A percentile compares a stretch with the other conserved stretches of the same genome.
Conservation (phyloP, 1,139 yeast genomes). For the Torulaspora globosa region DNA sequence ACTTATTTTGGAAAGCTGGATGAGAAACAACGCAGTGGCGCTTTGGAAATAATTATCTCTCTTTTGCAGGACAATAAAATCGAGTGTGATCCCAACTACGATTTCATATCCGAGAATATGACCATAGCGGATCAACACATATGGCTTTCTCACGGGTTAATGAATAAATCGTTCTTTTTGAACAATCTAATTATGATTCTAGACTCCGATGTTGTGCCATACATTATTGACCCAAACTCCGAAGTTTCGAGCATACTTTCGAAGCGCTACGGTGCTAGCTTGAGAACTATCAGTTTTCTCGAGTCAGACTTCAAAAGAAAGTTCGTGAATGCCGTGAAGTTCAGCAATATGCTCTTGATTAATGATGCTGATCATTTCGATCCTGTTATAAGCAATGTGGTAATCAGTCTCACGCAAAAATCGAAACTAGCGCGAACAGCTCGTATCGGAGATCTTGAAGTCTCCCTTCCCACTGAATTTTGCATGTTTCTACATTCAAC, state of each 20-base stretch:
- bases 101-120: conserved; percentile 41
- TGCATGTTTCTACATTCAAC: conserved; percentile 56
- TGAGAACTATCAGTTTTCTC: conserved; percentile 63
- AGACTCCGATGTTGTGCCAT: conserved; percentile 45
- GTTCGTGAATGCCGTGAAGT: conserved; percentile 74
- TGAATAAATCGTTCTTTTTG: conserved; percentile 54
- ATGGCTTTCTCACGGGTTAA: conserved; percentile 55
- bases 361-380: conserved; percentile 79
- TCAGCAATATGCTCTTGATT: conserved; percentile 72
- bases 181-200: conserved; percentile 61
- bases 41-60: conserved; percentile 43
- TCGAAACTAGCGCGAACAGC: conserved; percentile 71
- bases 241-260: conserved; percentile 44
- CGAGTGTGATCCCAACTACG: conserved; percentile 41
- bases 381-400: conserved; percentile 62
- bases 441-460: conserved; percentile 55
- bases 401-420: conserved; percentile 56
- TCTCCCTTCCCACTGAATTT: conserved; percentile 68
- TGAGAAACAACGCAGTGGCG: conserved; percentile 45
- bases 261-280: conserved; percentile 38
- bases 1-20: conserved; percentile 62
- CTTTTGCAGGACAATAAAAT: conserved; percentile 43
- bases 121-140: conserved; percentile 41
- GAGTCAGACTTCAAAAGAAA: conserved; percentile 66
- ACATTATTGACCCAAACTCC: conserved; percentile 72